Base-by-base conservation (phyloP, 768 basidiomycete genomes). In the Tremella yokohamensis region DNA sequence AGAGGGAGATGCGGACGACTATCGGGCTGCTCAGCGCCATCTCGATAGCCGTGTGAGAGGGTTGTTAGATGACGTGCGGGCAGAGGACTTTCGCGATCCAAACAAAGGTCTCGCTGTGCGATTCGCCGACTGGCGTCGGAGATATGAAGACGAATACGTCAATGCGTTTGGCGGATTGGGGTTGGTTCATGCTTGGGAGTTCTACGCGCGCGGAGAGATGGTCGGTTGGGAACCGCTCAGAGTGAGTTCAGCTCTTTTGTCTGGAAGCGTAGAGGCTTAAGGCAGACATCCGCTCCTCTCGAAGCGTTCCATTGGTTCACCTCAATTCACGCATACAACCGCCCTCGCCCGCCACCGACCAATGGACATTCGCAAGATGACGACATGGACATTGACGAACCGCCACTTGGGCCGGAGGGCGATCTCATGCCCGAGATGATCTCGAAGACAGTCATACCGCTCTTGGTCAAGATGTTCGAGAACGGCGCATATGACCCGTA, bases 141-240 rank as follows among this genome's bases (percentile, higher is more conserved):
- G 80, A 61, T 90, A 87, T 64, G 80, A 80, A 4, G 92, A 97
- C 61, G 90, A 83, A 58, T 97, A 94, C 77, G 78, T 82, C 1
- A 85, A 87, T 39, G 93, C 93, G 3, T 97, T 89, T 81, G 92
- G 92, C 48, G 89, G 91, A 3, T 79, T 93, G 54, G 90, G 87
- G 0, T 81, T 91, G 42, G 85, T 93, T 1, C 85, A 85, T 50
- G 88, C 89, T 49, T 94, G 91, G 90, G 91, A 92, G 75, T 94
- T 92, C 74, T 93, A 90, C 89, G 84, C 84, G n/a, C 80, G 90
- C 55, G 78, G 90, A 57, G 92, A 97, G 78, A 81, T 86, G 62
- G 78, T 90, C 11, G 88, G 86, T 2, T 96, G 93, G 93, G 84
- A 91, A 73, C 89, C 88, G 47, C 80, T 93, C 20, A 83, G 87